Evolutionary conservation across 345 rosid species (phyloP).

Genomic region (Luvunga scandens): DNA sequence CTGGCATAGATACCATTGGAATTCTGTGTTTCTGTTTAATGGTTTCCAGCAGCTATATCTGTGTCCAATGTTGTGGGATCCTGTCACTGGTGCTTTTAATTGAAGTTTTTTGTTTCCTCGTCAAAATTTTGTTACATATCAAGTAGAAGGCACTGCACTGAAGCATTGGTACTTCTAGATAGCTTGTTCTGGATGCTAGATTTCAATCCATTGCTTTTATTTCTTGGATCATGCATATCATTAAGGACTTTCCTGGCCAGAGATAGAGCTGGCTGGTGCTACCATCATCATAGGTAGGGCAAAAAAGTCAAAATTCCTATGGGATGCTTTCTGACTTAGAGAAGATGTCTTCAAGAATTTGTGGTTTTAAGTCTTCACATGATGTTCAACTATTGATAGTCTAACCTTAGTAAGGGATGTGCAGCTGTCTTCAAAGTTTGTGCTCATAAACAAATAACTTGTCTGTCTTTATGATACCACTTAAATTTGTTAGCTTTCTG

Average conservation of each 20-base stretch:
- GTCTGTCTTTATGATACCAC: neutral
- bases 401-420: neutral
- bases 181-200: neutral
- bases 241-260: neutral
- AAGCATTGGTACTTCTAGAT: neutral
- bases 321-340: no score
- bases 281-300: neutral
- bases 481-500: neutral
- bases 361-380: no score
- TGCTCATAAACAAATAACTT: neutral
- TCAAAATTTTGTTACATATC: neutral
- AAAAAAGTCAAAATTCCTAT: no score
- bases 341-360: no score
- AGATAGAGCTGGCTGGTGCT: neutral
- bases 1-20: neutral
- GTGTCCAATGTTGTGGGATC: neutral
- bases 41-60: neutral
- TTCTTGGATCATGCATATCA: neutral
- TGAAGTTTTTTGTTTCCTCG: neutral
- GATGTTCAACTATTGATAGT: neutral
- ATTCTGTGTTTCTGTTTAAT: neutral
- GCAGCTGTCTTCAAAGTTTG: neutral
- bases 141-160: neutral
- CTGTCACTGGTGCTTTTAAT: neutral
- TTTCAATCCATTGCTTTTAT: neutral